Evolutionary conservation across 179 eudicot genomes (phyloP), one percentile per base, ranked within the genome.

Genomic region (Sideroxylon spinosum): DNA sequence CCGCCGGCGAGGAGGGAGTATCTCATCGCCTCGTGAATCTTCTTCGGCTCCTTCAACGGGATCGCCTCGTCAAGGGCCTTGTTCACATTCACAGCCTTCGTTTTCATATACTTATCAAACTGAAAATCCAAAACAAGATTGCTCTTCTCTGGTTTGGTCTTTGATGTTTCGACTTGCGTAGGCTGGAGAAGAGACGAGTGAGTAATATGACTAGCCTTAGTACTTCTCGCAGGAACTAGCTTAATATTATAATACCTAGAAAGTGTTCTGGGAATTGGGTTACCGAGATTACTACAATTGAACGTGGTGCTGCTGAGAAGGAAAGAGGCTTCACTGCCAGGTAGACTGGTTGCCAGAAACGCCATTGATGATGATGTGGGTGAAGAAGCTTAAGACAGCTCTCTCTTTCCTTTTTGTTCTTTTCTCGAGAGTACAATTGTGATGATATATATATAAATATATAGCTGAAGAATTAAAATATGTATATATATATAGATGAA

Each of bases 1-100:
- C 91, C 93, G 32, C 91, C 90, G 1, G 93, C 86, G 12, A 90
- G 85, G 67, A 90, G 85, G 5, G 90, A 84, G 64, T 90, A 90
- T 44, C 93, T 71, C 93, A 90, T 90, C 0, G 91, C 91, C 62
- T 90, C 84, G 57, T 90, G 87, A 76, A 90, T 86, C 29, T 75
- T 81, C 3, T 77, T 66, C 0, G 93, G 93, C 78, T 88, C 83
- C 0, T 76, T 83, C 19, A 86, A 19, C 0, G 91, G 78, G 2
- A 90, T 80, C 0, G 90, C 83, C 23, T 29, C 37, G 60, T 86
- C 88, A 26, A 90, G 82, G 50, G 93, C 86, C 53, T 73, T 49
- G 78, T 88, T 82, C 32, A 88, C 90, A 0, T 67, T 78, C 17
- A 23, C 76, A 0, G 85, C 91, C 17, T 87, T 88, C 3, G 49